Base-by-base conservation (phyloP, 177 flowering plant species). In the Tripterygium wilfordii region DNA sequence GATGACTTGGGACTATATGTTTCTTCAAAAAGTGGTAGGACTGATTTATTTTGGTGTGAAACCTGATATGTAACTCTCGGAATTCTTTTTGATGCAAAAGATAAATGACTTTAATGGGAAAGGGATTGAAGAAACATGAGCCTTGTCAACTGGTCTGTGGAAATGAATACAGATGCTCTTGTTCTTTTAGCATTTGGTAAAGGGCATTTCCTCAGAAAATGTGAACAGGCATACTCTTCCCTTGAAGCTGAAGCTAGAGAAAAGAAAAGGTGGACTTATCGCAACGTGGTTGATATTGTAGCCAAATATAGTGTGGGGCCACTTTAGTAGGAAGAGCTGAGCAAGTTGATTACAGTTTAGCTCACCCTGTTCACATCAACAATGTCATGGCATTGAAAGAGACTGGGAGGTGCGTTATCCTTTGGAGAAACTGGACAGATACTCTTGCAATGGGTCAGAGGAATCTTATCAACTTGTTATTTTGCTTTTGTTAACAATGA, bases 11-110 rank as follows among this genome's bases (percentile, higher is more conserved):
- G 78, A 15, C 44, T 45, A 47, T 65, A 68, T 39, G 50, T 73
- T 50, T 67, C 64, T 59, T 69, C 72, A 2, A 63, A 36, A 47
- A 42, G 36, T 17, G 64, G 71, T 39, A 39, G 24, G 51, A 72
- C 57, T 15, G 65, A 69, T 53, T 68, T 81, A 33, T 65, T 66
- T 27, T 78, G 84, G 17, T 32, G 53, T 76, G 54, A 67, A 67
- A 57, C 88, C 85, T 27, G 85, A 77, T 58, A 65, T 82, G 71
- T 77, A 21, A 75, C 83, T 29, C 36, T 79, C 53, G 83, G 85
- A 28, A 61, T 77, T 45, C 44, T 73, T 22, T 70, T 60, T 36
- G 89, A 79, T 69, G 79, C 79, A 8, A 53, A n/a, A 4, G 29
- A 26, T 20, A 18, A 36, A 30, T 16, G 72, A 74, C 5, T 73